Conservation (phyloP, 495 filamentous ascomycete genomes). For the Pseudoneurospora amorphoporcata region DNA sequence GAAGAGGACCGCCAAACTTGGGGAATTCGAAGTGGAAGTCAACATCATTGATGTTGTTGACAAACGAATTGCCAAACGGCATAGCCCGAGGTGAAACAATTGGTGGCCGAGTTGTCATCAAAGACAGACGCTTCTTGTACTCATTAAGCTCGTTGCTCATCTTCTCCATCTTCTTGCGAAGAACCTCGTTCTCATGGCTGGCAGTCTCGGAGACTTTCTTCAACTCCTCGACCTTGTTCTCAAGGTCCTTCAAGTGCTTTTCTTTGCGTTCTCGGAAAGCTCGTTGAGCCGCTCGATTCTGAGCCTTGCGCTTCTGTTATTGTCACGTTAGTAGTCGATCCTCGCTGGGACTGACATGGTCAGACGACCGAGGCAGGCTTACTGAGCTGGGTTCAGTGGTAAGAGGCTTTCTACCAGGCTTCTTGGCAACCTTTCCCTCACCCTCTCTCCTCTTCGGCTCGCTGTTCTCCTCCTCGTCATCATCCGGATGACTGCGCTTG, state of each 20-base stretch:
- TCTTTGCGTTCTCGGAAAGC: conserved; percentile 98
- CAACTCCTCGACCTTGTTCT: conserved; percentile 88
- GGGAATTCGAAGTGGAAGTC: conserved; percentile 88
- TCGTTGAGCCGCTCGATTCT: conserved; percentile 92
- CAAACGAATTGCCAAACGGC: conserved; percentile 33
- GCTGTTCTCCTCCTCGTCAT: conserved; percentile 49
- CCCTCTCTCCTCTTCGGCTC: conserved; percentile 73
- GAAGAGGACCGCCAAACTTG: conserved; percentile 63
- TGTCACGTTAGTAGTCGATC: conserved; percentile 31
- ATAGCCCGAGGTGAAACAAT: conserved; percentile 7
- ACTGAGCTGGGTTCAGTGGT: conserved; percentile 94
- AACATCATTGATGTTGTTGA: conserved; percentile 59
- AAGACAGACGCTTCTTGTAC: conserved; percentile 75
- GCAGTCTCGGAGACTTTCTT: conserved; percentile 74
- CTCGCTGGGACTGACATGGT: not conserved
- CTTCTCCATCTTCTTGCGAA: conserved; percentile 79
- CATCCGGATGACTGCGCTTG: conserved; percentile 73
- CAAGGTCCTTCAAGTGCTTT: conserved; percentile 90
- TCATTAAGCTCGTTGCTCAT: conserved; percentile 77
- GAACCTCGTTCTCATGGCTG: conserved; percentile 75
- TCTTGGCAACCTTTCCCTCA: conserved; percentile 71
- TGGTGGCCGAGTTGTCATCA: conserved; percentile 34
- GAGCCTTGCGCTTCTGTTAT: conserved; percentile 88
- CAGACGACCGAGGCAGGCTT: conserved; percentile 31
- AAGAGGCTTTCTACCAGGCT: conserved; percentile 90